Evolutionary conservation across 495 filamentous ascomycete species (phyloP).

Genomic region (Daldinia bambusicola): DNA sequence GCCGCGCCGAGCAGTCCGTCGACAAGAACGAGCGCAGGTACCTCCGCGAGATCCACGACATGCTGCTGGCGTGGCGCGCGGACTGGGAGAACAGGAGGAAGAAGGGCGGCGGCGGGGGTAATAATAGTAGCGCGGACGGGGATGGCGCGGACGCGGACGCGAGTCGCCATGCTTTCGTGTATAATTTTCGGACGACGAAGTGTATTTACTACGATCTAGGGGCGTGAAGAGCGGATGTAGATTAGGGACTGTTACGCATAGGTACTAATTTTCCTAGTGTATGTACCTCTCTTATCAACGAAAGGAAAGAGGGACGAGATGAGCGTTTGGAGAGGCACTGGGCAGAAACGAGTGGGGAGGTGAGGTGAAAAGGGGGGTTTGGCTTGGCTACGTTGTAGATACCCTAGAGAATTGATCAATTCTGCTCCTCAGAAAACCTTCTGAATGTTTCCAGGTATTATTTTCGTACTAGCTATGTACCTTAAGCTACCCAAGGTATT

Average conservation of each 20-base stretch:
- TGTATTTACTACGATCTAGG: slow-evolving; percentile 81
- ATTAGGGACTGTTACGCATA: too few relatives aligned
- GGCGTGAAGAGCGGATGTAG: slow-evolving; percentile 43
- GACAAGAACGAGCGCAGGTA: slow-evolving; percentile 84
- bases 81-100: slow-evolving; percentile 60
- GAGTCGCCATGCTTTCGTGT: slow-evolving; percentile 76
- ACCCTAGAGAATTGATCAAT: background rate
- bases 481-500: too few relatives aligned
- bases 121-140: too few relatives aligned
- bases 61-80: slow-evolving; percentile 69
- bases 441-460: background rate
- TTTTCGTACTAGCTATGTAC: too few relatives aligned
- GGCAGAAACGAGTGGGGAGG: background rate
- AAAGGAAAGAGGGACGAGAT: background rate
- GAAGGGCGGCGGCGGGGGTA: slow-evolving; percentile 48
- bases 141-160: slow-evolving; percentile 7
- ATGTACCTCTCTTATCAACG: background rate
- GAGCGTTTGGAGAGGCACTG: too few relatives aligned
- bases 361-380: background rate
- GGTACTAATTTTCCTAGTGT: background rate
- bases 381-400: slow-evolving; percentile 1
- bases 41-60: slow-evolving; percentile 83
- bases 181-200: slow-evolving; percentile 79
- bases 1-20: slow-evolving; percentile 78
- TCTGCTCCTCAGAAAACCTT: background rate